Percentiles rank a stretch among this genome's conserved stretches.
These are phyloP conservation scores for Bondarzewia mesenterica DNA, from an alignment of 1,284 basidiomycete genomes.

Conservation along the genomic window DNA sequence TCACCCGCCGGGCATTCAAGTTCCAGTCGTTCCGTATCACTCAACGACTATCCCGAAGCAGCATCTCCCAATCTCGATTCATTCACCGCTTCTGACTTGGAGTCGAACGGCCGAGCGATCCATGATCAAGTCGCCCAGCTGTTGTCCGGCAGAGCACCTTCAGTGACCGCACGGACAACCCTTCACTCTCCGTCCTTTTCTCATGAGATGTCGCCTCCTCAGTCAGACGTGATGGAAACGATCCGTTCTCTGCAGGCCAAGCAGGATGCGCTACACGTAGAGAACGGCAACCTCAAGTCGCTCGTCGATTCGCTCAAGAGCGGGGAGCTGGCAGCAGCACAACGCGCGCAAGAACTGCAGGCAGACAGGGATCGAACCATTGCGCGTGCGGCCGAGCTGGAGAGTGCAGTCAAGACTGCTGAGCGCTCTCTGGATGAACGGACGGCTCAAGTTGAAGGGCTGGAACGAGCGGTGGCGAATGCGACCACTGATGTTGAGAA, in stretches of 20 bases:
- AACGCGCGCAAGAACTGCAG: conserved; percentile 25
- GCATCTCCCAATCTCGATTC: neutral
- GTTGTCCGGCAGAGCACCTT: conserved; percentile 25
- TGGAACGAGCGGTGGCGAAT: conserved; percentile 40
- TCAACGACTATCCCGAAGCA: conserved; percentile 23
- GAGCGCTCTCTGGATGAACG: conserved; percentile 43
- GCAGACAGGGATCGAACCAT: conserved; percentile 40
- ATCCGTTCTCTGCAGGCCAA: conserved; percentile 39
- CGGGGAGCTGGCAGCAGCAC: conserved; percentile 9
- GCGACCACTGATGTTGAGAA: conserved; percentile 37
- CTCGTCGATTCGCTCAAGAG: conserved; percentile 9
- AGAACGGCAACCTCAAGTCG: conserved; percentile 34
- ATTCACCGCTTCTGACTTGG: conserved; percentile 6
- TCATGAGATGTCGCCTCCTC: conserved; percentile 8
- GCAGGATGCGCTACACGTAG: conserved; percentile 49
- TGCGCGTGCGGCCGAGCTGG: conserved; percentile 34
- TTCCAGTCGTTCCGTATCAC: conserved; percentile 23
- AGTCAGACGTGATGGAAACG: conserved; percentile 25
- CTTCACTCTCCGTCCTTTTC: conserved; percentile 18
- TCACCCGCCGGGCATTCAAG: conserved; percentile 36
- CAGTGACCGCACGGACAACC: conserved; percentile 1
- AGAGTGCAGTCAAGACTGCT: conserved; percentile 36
- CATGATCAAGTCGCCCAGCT: conserved; percentile 45
- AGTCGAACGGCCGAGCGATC: conserved; percentile 25
- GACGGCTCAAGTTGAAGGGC: conserved; percentile 40